Evolutionary conservation across 2,329 filamentous ascomycete genomes (phyloP), one percentile per base, ranked within the genome.

Genomic region (Bipolaris oryzae): DNA sequence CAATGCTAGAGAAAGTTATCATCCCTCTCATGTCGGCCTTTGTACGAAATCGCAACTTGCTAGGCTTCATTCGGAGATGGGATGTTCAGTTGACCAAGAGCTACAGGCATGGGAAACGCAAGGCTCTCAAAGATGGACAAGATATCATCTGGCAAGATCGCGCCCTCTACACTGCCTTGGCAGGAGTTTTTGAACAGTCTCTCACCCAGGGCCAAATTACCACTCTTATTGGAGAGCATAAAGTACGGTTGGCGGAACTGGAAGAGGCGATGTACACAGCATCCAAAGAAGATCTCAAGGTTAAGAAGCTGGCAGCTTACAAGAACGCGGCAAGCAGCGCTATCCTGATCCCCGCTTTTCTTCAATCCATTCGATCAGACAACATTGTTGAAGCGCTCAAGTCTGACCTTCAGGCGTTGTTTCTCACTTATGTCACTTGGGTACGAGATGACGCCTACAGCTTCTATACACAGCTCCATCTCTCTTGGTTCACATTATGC

Each of bases 41-140:
- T 48, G 67, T 73, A 9, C 64, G 68, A 9, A 75, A 72, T 44
- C 61, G 75, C 10, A 69, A 76, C 47, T 53, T 77, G 5, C 50
- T 71, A 6, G 73, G 73, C 7, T 76, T 76, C 55, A 46, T 77
- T 21, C 60, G 57, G n/a, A 61, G 62, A 49, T 77, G 74, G 74
- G 69, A 76, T 45, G 53, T 61, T 7, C 73, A 77, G 42, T 64
- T 77, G 0, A 59, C 61, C 28, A 62, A 57, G 25, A 64, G 57
- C 46, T 56, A 62, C 41, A 57, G 56, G 25, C 42, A 58, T 28
- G 50, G 61, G 23, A 58, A 57, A 6, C 68, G 66, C n/a, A 62
- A 63, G 25, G 48, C 58, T 16, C 54, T 69, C 44, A 55, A 62
- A 55, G 59, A 64, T 21, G 50, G 60, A 25, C 58, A 48, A 21